These are phyloP conservation scores for Ceratocystiopsis sp. DNA, from an alignment of 2,329 filamentous ascomycete genomes.

Conservation along the genomic window DNA sequence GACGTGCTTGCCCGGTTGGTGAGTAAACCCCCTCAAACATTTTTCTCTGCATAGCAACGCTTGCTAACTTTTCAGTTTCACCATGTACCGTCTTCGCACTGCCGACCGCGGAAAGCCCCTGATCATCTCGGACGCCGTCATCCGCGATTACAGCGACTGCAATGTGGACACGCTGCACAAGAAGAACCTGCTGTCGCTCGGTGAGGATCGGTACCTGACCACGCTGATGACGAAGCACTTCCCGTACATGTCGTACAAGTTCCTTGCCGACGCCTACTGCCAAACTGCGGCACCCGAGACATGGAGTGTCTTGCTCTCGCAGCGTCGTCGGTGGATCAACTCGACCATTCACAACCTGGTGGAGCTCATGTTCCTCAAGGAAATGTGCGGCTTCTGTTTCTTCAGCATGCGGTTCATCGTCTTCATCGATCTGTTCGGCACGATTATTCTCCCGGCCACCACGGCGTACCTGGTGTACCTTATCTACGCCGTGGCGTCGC, in stretches of 20 bases:
- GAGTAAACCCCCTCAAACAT: conserved; percentile 24
- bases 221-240: conserved; percentile 98
- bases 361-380: conserved; percentile 75
- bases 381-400: conserved; percentile 97
- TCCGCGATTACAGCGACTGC: conserved; percentile 76
- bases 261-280: conserved; percentile 81
- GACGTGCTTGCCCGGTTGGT: conserved; percentile 98
- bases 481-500: conserved; percentile 58
- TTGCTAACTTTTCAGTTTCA: conserved; percentile 49
- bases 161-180: conserved; percentile 88
- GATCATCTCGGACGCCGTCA: conserved; percentile 78
- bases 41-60: no score
- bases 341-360: conserved; percentile 94
- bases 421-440: conserved; percentile 84
- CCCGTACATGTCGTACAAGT: conserved; percentile 90
- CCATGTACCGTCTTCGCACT: conserved; percentile 93
- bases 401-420: conserved; percentile 97
- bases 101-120: conserved; percentile 87
- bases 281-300: conserved; percentile 86
- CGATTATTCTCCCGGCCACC: conserved; percentile 78
- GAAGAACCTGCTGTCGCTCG: conserved; percentile 87
- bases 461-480: conserved; percentile 76
- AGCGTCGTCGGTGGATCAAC: conserved; percentile 98
- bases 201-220: conserved; percentile 93
- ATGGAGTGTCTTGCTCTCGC: conserved; percentile 89